A percentile compares a stretch with the other conserved stretches of the same genome.
Conservation (phyloP, 2,329 filamentous ascomycete genomes). For the Clarireedia monteithiana region DNA sequence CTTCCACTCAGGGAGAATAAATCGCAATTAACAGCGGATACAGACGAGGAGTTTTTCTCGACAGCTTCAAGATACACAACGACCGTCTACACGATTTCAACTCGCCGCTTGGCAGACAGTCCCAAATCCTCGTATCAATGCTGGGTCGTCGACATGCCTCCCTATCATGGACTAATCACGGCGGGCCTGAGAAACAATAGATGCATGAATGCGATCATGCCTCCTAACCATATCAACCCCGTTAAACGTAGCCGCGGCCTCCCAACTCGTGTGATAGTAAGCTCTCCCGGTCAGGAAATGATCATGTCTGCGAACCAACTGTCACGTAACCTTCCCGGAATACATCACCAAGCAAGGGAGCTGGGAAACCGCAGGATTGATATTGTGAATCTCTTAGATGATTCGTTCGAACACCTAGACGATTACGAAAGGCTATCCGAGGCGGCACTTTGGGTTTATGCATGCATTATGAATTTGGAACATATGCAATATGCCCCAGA, state of each 20-base stretch:
- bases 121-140: not conserved
- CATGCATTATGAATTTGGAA: not conserved
- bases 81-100: too few species aligned
- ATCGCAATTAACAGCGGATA: too few species aligned
- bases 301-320: not conserved
- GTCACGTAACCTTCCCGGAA: not conserved
- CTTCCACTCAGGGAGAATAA: too few species aligned
- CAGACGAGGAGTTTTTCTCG: too few species aligned
- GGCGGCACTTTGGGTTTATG: constrained; percentile 2
- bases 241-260: not conserved
- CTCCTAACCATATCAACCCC: not conserved
- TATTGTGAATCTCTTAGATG: not conserved
- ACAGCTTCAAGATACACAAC: too few species aligned
- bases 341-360: constrained; percentile 4
- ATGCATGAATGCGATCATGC: not conserved
- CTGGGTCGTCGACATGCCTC: constrained; percentile 1
- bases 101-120: not conserved
- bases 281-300: not conserved
- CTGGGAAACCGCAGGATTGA: not conserved
- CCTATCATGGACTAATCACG: constrained; percentile 7
- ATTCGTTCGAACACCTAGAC: constrained; percentile 1
- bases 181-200: constrained; percentile 1
- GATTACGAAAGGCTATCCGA: constrained; percentile 3
- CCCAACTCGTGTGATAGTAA: constrained; percentile 1
- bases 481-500: not conserved